Evolutionary conservation across 2,329 filamentous ascomycete species (phyloP).

Genomic region (Emmonsiellopsis sp.): DNA sequence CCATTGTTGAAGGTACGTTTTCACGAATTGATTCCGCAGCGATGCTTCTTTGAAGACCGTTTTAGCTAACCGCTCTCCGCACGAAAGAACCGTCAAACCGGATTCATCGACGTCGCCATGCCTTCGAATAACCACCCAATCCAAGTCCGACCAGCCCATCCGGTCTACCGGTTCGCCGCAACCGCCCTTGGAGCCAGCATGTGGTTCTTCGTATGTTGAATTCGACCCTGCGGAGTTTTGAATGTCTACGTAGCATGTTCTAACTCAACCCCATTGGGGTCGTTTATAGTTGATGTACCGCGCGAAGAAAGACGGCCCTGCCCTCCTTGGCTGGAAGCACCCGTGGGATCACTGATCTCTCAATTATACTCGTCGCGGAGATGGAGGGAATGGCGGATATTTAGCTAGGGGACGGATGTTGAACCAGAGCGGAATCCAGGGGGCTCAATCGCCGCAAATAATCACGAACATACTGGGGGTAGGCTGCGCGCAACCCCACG

Average conservation of each 20-base stretch:
- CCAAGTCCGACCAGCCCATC: slow-evolving; percentile 50
- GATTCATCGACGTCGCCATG: slow-evolving; percentile 20
- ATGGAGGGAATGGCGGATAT: too few species aligned
- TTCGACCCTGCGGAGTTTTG: slow-evolving; percentile 12
- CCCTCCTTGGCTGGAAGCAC: slow-evolving; percentile 85
- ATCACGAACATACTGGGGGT: too few species aligned
- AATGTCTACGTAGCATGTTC: not conserved
- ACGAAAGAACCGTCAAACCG: not conserved
- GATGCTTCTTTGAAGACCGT: too few species aligned
- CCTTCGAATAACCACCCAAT: slow-evolving; percentile 35
- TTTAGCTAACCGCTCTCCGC: not conserved
- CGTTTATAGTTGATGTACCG: slow-evolving; percentile 77
- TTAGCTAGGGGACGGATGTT: too few species aligned
- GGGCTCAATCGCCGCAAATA: too few species aligned
- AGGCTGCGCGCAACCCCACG: too few species aligned
- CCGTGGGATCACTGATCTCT: slow-evolving; percentile 76
- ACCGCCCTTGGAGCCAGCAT: slow-evolving; percentile 87
- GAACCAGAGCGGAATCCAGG: too few species aligned
- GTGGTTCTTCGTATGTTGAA: slow-evolving; percentile 88
- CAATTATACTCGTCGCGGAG: not conserved
- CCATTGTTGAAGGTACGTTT: not conserved
- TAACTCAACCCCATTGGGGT: not conserved
- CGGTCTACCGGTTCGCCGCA: slow-evolving; percentile 74
- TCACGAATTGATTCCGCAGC: not conserved
- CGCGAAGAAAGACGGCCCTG: slow-evolving; percentile 91